Conservation (phyloP, 768 basidiomycete species). For the Panaeolus cyanescens region DNA sequence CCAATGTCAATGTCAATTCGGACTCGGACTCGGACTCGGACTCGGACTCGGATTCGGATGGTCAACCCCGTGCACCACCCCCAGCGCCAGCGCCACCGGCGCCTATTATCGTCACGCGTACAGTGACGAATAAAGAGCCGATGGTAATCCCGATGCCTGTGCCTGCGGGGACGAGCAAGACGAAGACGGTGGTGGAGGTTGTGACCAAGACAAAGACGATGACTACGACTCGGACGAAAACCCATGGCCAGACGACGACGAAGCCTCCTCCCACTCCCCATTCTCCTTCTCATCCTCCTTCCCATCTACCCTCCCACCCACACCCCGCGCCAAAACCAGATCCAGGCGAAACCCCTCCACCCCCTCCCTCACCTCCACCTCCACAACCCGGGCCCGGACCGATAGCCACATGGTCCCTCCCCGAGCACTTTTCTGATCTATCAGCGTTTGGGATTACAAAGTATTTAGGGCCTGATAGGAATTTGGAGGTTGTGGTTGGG, state of each 20-base stretch:
- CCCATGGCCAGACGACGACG: too few species aligned
- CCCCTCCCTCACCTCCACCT: not conserved
- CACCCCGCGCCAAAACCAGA: too few species aligned
- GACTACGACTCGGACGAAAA: too few species aligned
- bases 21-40: too few species aligned
- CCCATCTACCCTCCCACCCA: too few species aligned
- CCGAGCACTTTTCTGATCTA: not conserved
- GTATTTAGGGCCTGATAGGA: not conserved
- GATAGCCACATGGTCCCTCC: not conserved
- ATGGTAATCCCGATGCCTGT: not conserved
- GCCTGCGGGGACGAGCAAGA: too few species aligned
- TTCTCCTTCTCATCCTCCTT: too few species aligned
- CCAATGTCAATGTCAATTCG: too few species aligned
- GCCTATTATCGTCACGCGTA: not conserved
- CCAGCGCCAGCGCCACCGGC: not conserved
- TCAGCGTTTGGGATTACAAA: not conserved
- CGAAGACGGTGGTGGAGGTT: not conserved
- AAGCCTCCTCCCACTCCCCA: too few species aligned
- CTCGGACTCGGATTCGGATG: too few species aligned
- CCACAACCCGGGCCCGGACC: not conserved
- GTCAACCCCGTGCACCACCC: too few species aligned
- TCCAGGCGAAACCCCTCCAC: not conserved
- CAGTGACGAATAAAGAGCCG: not conserved
- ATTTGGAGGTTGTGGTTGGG: conserved; percentile 48
- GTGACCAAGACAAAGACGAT: not conserved